These are phyloP conservation scores for Phialocephala sp. DNA, from an alignment of 2,329 filamentous ascomycete genomes.

Conservation along the genomic window DNA sequence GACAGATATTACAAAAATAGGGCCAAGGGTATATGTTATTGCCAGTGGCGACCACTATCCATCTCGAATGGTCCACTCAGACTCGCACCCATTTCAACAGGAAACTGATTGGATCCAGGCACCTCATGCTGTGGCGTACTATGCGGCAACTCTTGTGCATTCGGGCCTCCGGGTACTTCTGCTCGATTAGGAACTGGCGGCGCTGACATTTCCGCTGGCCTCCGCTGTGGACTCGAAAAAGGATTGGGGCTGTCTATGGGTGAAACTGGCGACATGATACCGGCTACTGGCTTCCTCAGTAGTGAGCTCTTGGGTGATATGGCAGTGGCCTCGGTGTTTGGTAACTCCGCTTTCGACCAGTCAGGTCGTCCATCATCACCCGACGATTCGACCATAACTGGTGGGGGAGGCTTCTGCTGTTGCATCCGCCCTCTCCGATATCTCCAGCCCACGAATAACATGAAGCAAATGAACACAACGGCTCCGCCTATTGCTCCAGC, in stretches of 20 bases:
- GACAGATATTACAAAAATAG: not conserved
- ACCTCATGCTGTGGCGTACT: conserved; percentile 8
- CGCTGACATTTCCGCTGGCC: conserved; percentile 5
- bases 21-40: not conserved
- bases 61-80: conserved; percentile 13
- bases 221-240: not conserved
- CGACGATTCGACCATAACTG: not conserved
- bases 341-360: conserved; percentile 1
- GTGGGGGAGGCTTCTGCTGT: not conserved
- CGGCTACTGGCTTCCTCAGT: not conserved
- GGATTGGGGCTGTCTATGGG: not conserved
- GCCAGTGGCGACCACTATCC: conserved; percentile 6
- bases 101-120: conserved; percentile 12
- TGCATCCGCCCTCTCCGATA: conserved; percentile 20
- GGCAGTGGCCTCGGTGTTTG: not conserved
- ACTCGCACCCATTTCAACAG: conserved; percentile 12
- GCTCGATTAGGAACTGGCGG: conserved; percentile 1
- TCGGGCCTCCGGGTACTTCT: conserved; percentile 5
- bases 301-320: not conserved
- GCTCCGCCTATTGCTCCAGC: conserved; percentile 20
- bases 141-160: conserved; percentile 11
- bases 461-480: conserved; percentile 16
- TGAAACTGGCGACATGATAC: not conserved
- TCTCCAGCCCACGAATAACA: conserved; percentile 18
- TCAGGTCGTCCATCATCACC: not conserved